Evolutionary conservation across 1,284 basidiomycete species (phyloP).

Genomic region (Fomitopsis schrenkii): DNA sequence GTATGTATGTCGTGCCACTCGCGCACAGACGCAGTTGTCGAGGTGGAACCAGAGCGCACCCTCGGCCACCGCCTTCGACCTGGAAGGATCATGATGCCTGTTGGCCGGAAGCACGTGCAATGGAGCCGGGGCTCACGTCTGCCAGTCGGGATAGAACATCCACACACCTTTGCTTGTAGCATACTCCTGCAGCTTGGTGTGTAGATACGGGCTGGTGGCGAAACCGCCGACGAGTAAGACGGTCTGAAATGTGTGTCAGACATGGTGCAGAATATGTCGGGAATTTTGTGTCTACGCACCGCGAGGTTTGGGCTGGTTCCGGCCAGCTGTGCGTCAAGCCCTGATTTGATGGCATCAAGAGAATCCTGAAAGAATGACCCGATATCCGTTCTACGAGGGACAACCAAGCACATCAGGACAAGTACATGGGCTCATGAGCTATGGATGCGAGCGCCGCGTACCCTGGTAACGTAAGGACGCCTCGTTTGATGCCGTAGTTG

Average conservation of each 20-base stretch:
- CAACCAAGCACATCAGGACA: neutral
- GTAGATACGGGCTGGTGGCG: neutral
- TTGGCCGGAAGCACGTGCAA: too few relatives aligned
- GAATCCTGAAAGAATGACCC: constrained; percentile 38
- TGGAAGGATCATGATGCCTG: neutral
- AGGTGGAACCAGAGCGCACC: neutral
- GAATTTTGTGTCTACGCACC: neutral
- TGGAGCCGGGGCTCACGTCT: neutral
- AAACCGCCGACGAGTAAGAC: neutral
- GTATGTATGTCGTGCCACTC: neutral
- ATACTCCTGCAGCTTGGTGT: neutral
- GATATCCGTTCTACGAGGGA: constrained; percentile 26
- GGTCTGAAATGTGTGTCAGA: neutral
- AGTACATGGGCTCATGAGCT: too few relatives aligned
- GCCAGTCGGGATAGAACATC: neutral
- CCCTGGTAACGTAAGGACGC: constrained; percentile 37
- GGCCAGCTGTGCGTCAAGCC: constrained; percentile 28
- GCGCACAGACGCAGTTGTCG: neutral
- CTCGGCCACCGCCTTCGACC: neutral
- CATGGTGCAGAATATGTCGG: neutral
- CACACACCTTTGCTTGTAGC: neutral
- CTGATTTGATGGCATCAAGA: constrained; percentile 27
- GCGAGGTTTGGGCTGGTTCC: neutral
- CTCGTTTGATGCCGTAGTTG: constrained; percentile 35
- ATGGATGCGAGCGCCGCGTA: constrained; percentile 11